These are phyloP conservation scores for Ambrosiella cleistominuta DNA, from an alignment of 2,329 filamentous ascomycete species.

Conservation along the genomic window DNA sequence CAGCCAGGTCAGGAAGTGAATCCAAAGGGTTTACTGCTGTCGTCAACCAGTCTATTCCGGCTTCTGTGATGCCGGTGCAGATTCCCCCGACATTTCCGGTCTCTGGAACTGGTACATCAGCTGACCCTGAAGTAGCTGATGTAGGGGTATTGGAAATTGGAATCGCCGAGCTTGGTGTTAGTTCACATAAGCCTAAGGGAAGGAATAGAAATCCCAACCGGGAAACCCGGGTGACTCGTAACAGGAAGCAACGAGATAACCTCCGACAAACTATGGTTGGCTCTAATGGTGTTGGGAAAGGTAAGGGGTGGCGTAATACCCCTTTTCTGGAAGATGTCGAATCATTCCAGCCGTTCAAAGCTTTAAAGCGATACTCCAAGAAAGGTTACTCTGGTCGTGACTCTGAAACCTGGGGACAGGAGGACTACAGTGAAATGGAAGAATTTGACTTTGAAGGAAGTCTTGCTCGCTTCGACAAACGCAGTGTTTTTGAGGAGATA, in stretches of 20 bases:
- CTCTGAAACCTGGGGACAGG: slow-evolving; percentile 70
- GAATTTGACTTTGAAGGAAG: slow-evolving; percentile 89
- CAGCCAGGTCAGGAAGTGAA: not conserved
- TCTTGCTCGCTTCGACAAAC: slow-evolving; percentile 88
- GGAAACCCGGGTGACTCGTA: slow-evolving; percentile 6
- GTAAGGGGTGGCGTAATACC: slow-evolving; percentile 42
- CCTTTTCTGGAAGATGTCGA: slow-evolving; percentile 42
- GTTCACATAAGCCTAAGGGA: not conserved
- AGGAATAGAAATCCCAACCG: not conserved
- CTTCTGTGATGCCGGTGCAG: not conserved
- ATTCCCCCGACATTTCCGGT: not conserved
- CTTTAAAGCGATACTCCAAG: slow-evolving; percentile 32
- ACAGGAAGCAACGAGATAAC: slow-evolving; percentile 4
- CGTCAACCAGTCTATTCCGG: not conserved
- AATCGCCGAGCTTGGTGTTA: not conserved
- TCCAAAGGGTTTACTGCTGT: not conserved
- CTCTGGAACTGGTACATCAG: not conserved
- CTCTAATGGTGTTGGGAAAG: slow-evolving; percentile 17
- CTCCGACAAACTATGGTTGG: not conserved
- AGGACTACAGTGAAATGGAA: slow-evolving; percentile 86
- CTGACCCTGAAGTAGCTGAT: not conserved
- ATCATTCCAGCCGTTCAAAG: slow-evolving; percentile 41
- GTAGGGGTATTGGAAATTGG: slow-evolving; percentile 3
- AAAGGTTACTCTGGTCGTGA: not conserved
- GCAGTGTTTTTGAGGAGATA: slow-evolving; percentile 79